Base-by-base conservation (phyloP, 2,329 filamentous ascomycete species). In the Neocucurbitaria cava region DNA sequence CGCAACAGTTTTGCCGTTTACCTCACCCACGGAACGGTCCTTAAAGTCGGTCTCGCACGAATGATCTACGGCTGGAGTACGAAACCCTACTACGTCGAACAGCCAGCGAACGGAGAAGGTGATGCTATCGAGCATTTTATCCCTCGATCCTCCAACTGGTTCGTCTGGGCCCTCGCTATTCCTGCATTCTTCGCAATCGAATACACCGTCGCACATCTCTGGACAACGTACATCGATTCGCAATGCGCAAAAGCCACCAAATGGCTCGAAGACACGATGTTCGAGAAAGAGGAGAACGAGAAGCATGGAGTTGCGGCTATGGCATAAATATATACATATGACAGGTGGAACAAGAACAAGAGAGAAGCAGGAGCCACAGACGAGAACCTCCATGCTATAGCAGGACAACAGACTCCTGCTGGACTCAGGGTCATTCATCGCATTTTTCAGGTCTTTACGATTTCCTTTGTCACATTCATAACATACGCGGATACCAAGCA, bases 1-100 rank as follows among this genome's bases (percentile, higher is more conserved):
- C 77, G 79, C 54, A 81, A 83, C 66, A 82, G 79, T 48, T 84
- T 84, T 54, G 82, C 82, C 21, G 82, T 85, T 4, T 85, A 85
- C 62, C 78, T 85, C 11, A 76, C 79, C 9, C 82, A 85, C 65
- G 82, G 82, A 42, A 83, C 82, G 0, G 76, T 85, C 15, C 68
- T 85, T 41, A 80, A 82, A 18, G 81, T 80, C 1, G 77, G 83
- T 1, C 77, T 82, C 20, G 78, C 78, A 35, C 82, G 82, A 75
- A 78, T 84, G 67, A 76, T 83, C 6, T 84, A 83, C 58, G 81
- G 81, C 30, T 80, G 81, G 54, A 78, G 74, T 43, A 77, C 77
- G 23, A 71, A 80, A 55, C 77, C 79, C 2, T 81, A 77, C 72
- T 57, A 61, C 40, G 58, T 71, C 10, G 73, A 74, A 43, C 66